phyloP scores from a whole-genome alignment of 306 rosid genomes.

The Lathyrus oleraceus region DNA sequence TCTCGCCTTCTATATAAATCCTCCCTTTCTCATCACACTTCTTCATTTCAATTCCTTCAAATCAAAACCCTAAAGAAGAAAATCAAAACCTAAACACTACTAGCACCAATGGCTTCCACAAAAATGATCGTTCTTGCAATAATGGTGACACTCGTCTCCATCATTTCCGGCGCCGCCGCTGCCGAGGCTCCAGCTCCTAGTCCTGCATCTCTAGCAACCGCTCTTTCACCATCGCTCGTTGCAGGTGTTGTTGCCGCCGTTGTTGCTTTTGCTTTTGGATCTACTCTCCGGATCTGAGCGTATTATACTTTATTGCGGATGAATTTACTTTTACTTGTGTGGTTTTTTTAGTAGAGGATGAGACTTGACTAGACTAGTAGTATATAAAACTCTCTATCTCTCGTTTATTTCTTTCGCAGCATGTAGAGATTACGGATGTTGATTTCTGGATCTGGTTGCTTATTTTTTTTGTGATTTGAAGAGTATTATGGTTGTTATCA shows the following conservation, averaged over 20 bases:
- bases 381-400: constrained; percentile 30
- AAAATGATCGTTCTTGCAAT: constrained; percentile 41
- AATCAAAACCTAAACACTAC: neutral
- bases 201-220: constrained; percentile 61
- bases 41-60: neutral
- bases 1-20: constrained; percentile 45
- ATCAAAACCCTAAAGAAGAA: constrained; percentile 1
- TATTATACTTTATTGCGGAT: neutral
- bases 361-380: constrained; percentile 36
- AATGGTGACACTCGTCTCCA: constrained; percentile 47
- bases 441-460: constrained; percentile 27
- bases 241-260: constrained; percentile 48
- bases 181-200: constrained; percentile 81
- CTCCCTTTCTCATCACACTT: accelerated
- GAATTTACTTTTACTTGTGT: constrained; percentile 35
- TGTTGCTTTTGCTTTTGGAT: constrained; percentile 66
- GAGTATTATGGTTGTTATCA: constrained; percentile 33
- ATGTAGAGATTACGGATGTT: constrained; percentile 32
- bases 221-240: constrained; percentile 55
- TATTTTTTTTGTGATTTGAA: constrained; percentile 10
- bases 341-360: constrained; percentile 33
- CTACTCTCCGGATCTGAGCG: constrained; percentile 60
- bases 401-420: neutral
- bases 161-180: constrained; percentile 32
- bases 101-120: constrained; percentile 60